Evolutionary conservation across 164 flowering plant genomes (phyloP).

Genomic region (Kingdonia uniflora): DNA sequence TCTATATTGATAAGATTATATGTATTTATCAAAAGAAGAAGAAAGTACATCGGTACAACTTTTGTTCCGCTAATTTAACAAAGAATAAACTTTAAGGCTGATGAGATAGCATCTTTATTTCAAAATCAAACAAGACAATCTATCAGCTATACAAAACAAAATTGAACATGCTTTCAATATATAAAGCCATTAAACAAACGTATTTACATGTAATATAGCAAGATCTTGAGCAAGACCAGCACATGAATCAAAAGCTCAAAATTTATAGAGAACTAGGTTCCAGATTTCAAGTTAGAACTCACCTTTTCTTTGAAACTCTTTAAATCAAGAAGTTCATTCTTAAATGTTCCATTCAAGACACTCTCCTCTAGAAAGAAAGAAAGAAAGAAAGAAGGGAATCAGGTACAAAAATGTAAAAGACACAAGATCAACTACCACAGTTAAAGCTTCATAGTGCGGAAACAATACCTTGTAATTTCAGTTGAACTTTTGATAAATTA

Average conservation of each 20-base stretch:
- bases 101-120: too few species aligned
- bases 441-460: constrained; percentile 2
- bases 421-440: constrained; percentile 4
- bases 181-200: too few species aligned
- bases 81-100: too few species aligned
- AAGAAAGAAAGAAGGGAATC: constrained; percentile 10
- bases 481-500: constrained; percentile 22
- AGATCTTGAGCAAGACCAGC: background rate
- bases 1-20: too few species aligned
- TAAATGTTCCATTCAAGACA: constrained; percentile 38
- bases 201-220: too few species aligned
- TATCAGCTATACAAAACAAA: too few species aligned
- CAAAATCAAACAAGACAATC: too few species aligned
- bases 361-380: constrained; percentile 45
- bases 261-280: too few species aligned
- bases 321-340: constrained; percentile 43
- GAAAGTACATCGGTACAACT: too few species aligned
- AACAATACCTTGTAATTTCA: constrained; percentile 46
- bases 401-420: constrained; percentile 9
- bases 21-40: too few species aligned
- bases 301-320: constrained; percentile 49
- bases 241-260: background rate
- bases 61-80: too few species aligned
- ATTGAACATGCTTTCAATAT: too few species aligned
- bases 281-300: constrained; percentile 18